Conservation (phyloP, 2,329 filamentous ascomycete species). For the Pseudomassariella vexata region DNA sequence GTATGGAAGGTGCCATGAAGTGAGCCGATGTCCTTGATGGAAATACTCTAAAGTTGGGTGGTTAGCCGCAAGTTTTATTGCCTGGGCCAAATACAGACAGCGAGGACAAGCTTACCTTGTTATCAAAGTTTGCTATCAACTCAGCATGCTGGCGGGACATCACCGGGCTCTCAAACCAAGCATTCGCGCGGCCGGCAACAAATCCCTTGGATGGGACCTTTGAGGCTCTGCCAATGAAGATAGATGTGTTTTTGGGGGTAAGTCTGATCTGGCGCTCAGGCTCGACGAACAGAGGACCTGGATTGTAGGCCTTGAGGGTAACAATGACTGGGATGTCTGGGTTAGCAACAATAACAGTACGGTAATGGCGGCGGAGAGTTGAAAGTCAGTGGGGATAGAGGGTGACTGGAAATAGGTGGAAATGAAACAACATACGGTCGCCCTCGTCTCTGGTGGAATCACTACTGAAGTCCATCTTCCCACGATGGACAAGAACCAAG, state of each 20-base stretch:
- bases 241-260: slow-evolving; percentile 11
- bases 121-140: slow-evolving; percentile 35
- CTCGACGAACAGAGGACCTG: background rate
- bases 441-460: no score
- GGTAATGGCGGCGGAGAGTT: no score
- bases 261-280: slow-evolving; percentile 24
- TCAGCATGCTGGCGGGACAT: slow-evolving; percentile 66
- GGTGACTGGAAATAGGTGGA: no score
- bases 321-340: slow-evolving; percentile 2
- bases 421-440: no score
- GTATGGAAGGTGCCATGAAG: slow-evolving; percentile 50
- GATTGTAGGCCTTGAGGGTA: background rate
- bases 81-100: slow-evolving; percentile 1
- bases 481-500: no score
- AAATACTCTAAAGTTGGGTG: slow-evolving; percentile 34
- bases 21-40: slow-evolving; percentile 40
- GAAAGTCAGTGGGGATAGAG: no score
- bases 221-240: slow-evolving; percentile 38
- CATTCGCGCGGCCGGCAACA: slow-evolving; percentile 42
- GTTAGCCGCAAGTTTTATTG: slow-evolving; percentile 12
- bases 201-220: slow-evolving; percentile 38
- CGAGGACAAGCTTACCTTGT: slow-evolving; percentile 31
- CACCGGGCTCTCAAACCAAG: slow-evolving; percentile 65
- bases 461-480: no score
- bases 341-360: slow-evolving; percentile 1